phyloP scores from a whole-genome alignment of 2,329 filamentous ascomycete genomes.

The Fusarium proliferatum region DNA sequence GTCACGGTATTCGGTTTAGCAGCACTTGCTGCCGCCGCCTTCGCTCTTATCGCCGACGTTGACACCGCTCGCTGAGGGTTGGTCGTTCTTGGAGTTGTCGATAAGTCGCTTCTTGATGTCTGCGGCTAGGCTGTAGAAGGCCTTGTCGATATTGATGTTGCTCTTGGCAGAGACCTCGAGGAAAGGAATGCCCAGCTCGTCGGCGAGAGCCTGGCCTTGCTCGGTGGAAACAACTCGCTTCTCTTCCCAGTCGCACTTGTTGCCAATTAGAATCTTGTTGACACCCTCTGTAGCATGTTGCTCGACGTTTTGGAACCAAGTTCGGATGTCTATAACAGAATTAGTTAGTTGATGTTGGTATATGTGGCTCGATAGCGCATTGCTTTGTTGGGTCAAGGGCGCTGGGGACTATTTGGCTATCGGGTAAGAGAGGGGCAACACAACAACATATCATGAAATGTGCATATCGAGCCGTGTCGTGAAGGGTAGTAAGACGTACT shows the following conservation, averaged over 20 bases:
- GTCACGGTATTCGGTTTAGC: constrained; percentile 60
- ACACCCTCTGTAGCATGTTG: constrained; percentile 98
- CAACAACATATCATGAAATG: neutral
- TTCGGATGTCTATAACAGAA: constrained; percentile 82
- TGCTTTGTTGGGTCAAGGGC: constrained; percentile 8
- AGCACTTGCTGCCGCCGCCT: constrained; percentile 77
- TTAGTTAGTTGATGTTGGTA: constrained; percentile 17
- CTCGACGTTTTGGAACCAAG: constrained; percentile 99
- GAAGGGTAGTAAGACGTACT: constrained; percentile 66
- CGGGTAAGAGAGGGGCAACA: neutral
- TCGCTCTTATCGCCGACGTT: constrained; percentile 74
- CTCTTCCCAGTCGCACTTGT: constrained; percentile 99
- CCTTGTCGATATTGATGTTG: constrained; percentile 99
- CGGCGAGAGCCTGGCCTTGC: constrained; percentile 90
- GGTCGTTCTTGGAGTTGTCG: constrained; percentile 85
- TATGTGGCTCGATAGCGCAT: constrained; percentile 6
- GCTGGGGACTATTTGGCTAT: neutral
- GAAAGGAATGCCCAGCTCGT: constrained; percentile 97
- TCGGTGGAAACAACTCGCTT: constrained; percentile 95
- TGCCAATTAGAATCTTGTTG: constrained; percentile 99
- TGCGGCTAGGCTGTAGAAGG: constrained; percentile 92
- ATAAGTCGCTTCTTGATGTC: constrained; percentile 99
- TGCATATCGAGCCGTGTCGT: neutral
- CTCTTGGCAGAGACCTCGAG: constrained; percentile 98
- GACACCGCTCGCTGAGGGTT: constrained; percentile 68